A percentile compares a stretch with the other conserved stretches of the same genome.
phyloP scores from a whole-genome alignment of 2,329 filamentous ascomycete species.

The Claviceps africana region DNA sequence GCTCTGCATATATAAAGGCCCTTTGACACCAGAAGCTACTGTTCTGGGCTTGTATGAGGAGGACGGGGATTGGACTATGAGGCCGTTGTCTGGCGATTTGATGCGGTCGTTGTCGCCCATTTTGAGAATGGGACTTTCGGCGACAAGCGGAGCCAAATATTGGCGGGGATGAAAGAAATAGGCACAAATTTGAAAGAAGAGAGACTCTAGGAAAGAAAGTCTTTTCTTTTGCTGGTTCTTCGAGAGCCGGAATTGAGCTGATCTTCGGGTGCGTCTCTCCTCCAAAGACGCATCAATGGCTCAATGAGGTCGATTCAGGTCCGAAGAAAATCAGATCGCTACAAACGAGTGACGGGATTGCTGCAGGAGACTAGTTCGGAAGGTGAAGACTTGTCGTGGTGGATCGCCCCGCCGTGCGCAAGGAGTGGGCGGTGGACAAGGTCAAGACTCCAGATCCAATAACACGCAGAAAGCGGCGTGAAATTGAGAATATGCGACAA shows the following conservation, averaged over 20 bases:
- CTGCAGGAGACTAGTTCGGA: not conserved
- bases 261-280: not conserved
- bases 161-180: not conserved
- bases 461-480: not conserved
- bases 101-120: slow-evolving; percentile 4
- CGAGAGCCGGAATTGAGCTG: not conserved
- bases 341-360: slow-evolving; percentile 3
- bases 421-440: slow-evolving; percentile 3
- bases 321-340: not conserved
- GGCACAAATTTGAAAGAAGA: not conserved
- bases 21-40: slow-evolving; percentile 15
- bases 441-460: not conserved
- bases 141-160: slow-evolving; percentile 1
- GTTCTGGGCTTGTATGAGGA: slow-evolving; percentile 16
- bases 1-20: slow-evolving; percentile 43
- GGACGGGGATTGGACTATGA: slow-evolving; percentile 11
- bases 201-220: not conserved
- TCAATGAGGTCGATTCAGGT: not conserved
- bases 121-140: not conserved
- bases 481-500: not conserved
- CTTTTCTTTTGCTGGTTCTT: not conserved
- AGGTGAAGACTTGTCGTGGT: slow-evolving; percentile 1
- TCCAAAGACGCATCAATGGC: not conserved
- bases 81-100: slow-evolving; percentile 7
- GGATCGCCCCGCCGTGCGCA: slow-evolving; percentile 3